Base-by-base conservation (phyloP, 805 yeast species). In the Candida pini region DNA sequence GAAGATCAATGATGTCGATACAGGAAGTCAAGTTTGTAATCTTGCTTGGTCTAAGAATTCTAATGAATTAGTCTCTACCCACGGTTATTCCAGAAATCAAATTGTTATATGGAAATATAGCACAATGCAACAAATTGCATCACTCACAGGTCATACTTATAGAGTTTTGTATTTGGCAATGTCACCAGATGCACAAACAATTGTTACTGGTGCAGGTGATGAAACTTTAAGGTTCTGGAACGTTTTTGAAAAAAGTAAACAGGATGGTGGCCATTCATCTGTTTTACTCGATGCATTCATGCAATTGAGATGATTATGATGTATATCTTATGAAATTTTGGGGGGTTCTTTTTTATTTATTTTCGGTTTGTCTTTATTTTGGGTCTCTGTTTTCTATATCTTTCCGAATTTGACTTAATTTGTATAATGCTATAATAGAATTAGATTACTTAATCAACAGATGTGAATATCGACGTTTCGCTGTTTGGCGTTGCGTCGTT, bases 181-280 rank as follows among this genome's bases (percentile, higher is more conserved):
- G 63, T 83, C 95, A 14, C 96, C 97, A 0, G 97, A 92, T 61
- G 98, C 98, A 1, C 88, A 86, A 43, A 88, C 97, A 0, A 82
- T 92, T 10, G 98, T 90, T 3, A 89, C 98, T 0, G 98, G 98
- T 2, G 97, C 98, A 1, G 98, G 97, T 4, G 98, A 92, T 61
- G 98, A 92, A 58, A 92, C 98, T 0, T 64, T 92, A 37, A 61
- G 98, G 44, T 86, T 92, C 55, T 92, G 98, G 98, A 88, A 87
- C 48, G 83, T 89, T 1, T 92, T 89, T 63, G 95, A 86, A 40
- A 85, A 81, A 55, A 76, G 71, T 39, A 78, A 73, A 47, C 63
- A 64, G 32, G 80, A 75, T 37, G 66, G 63, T 26, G 73, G 73
- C 9, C 77, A 78, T 17, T 71, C 81, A 16, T 74, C 84, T 14